A percentile compares a stretch with the other conserved stretches of the same genome.
Evolutionary conservation across 2,329 filamentous ascomycete species (phyloP).

Genomic region (Beauveria varroae): DNA sequence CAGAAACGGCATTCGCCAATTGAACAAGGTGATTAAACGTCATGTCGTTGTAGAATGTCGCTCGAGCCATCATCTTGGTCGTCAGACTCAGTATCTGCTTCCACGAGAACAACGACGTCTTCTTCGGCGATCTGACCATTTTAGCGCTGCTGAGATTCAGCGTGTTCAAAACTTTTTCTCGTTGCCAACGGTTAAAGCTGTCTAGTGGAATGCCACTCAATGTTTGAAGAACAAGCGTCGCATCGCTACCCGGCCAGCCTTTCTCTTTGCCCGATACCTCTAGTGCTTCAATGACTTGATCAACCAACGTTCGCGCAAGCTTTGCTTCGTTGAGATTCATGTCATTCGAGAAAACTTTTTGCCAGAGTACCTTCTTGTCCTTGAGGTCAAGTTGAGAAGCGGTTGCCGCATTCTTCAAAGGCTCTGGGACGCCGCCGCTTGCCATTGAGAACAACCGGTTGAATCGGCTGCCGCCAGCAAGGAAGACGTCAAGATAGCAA

Average conservation of each 20-base stretch:
- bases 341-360: constrained; percentile 28
- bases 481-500: constrained; percentile 27
- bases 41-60: constrained; percentile 44
- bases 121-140: constrained; percentile 19
- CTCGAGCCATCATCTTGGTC: constrained; percentile 41
- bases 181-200: constrained; percentile 32
- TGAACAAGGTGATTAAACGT: constrained; percentile 29
- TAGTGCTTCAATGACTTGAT: constrained; percentile 24
- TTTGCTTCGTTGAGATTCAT: constrained; percentile 29
- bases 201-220: constrained; percentile 30
- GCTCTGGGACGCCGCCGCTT: constrained; percentile 18
- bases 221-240: constrained; percentile 23
- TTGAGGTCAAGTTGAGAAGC: neutral
- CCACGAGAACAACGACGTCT: constrained; percentile 24
- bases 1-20: constrained; percentile 25
- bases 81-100: constrained; percentile 36
- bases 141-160: constrained; percentile 22
- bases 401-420: constrained; percentile 17
- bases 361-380: constrained; percentile 18
- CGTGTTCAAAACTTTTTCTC: constrained; percentile 35
- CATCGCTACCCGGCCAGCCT: constrained; percentile 23
- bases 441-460: constrained; percentile 21
- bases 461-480: constrained; percentile 26
- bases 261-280: constrained; percentile 23
- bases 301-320: constrained; percentile 24